A percentile compares a stretch with the other conserved stretches of the same genome.
Conservation (phyloP, 108 stramenopile genomes). For the Schizochytrium sp. region DNA sequence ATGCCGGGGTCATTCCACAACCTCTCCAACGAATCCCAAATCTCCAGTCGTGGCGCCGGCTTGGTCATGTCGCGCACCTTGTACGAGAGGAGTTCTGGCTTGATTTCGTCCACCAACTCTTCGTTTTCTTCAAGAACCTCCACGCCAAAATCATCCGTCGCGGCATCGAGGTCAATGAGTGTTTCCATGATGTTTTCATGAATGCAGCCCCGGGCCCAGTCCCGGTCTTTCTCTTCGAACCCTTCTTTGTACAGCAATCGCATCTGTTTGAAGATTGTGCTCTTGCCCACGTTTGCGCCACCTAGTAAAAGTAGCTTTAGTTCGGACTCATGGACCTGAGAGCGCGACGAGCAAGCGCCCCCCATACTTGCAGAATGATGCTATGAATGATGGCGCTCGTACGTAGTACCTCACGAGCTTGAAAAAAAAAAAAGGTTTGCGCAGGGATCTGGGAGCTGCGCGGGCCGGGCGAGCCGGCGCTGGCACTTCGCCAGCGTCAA, state of each 20-base stretch:
- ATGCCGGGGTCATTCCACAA: slow-evolving; percentile 36
- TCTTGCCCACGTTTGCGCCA: slow-evolving; percentile 28
- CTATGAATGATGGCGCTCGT: no score
- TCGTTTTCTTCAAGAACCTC: not conserved
- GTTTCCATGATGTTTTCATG: slow-evolving; percentile 20
- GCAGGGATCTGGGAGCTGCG: no score
- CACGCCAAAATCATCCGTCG: not conserved
- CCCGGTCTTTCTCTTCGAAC: slow-evolving; percentile 23
- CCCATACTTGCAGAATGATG: not conserved
- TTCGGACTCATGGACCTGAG: not conserved
- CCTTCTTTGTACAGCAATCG: slow-evolving; percentile 31
- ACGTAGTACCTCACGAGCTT: no score
- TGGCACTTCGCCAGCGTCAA: no score
- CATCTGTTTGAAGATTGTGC: slow-evolving; percentile 47
- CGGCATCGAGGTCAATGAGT: slow-evolving; percentile 15
- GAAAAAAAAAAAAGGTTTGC: no score
- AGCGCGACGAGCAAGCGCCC: not conserved
- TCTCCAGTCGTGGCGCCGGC: not conserved
- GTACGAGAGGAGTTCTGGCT: not conserved
- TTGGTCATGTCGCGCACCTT: not conserved
- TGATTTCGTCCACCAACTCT: not conserved
- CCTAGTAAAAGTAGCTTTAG: not conserved
- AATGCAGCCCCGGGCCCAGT: not conserved
- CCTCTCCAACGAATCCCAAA: not conserved
- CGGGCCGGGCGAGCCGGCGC: no score